Evolutionary conservation across 495 filamentous ascomycete genomes (phyloP).

Genomic region (Cryomyces antarcticus): DNA sequence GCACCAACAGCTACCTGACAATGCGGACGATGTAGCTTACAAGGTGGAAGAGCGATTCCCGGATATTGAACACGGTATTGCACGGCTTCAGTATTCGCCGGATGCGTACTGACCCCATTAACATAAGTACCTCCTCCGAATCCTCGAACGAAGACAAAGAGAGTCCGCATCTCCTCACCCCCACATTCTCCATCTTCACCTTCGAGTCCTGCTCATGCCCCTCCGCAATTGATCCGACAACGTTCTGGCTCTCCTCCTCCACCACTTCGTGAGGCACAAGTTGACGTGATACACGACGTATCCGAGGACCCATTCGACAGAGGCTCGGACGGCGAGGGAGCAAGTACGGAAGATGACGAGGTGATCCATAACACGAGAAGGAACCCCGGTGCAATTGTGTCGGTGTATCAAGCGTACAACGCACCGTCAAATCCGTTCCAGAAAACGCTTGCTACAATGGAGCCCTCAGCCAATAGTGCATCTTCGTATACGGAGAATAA

Average conservation of each 20-base stretch:
- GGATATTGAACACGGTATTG: neutral
- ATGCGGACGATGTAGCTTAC: neutral
- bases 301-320: neutral
- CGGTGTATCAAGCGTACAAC: neutral
- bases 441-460: conserved; percentile 16
- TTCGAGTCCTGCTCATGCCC: neutral
- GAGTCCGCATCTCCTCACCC: neutral
- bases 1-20: neutral
- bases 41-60: neutral
- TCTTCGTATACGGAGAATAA: neutral
- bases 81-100: neutral
- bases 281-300: conserved; percentile 3
- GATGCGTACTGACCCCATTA: neutral
- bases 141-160: neutral
- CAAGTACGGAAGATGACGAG: conserved; percentile 5
- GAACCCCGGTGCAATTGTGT: conserved; percentile 1
- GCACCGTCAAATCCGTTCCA: conserved; percentile 14
- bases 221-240: neutral
- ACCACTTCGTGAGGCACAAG: neutral
- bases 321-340: conserved; percentile 1
- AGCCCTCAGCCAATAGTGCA: conserved; percentile 3
- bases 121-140: neutral
- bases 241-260: conserved; percentile 2
- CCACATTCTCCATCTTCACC: neutral
- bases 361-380: conserved; percentile 5